These are phyloP conservation scores for Colletotrichum chlorophyti DNA, from an alignment of 2,329 filamentous ascomycete genomes.

Conservation along the genomic window DNA sequence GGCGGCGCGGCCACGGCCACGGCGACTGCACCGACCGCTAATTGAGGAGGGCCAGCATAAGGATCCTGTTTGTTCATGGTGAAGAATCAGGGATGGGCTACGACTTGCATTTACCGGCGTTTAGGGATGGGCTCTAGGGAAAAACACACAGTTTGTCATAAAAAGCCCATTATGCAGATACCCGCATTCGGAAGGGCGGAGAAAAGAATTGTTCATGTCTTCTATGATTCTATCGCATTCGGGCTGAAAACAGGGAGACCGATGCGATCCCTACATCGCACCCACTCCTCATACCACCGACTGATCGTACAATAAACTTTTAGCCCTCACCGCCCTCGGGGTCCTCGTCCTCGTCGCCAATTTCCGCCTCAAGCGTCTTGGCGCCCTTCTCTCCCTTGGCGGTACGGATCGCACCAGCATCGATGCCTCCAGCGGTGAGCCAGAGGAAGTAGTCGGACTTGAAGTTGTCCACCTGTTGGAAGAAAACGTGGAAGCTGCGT, in stretches of 20 bases:
- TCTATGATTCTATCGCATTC: background rate
- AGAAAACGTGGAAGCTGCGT: slow-evolving; percentile 75
- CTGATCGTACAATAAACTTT: background rate
- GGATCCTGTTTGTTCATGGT: background rate
- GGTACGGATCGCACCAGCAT: slow-evolving; percentile 59
- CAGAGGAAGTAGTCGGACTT: slow-evolving; percentile 76
- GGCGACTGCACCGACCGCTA: background rate
- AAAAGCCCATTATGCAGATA: slow-evolving; percentile 9
- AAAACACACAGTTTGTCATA: background rate
- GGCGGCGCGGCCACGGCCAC: background rate
- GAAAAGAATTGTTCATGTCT: slow-evolving; percentile 3
- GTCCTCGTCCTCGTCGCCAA: slow-evolving; percentile 54
- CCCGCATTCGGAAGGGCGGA: slow-evolving; percentile 9
- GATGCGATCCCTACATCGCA: background rate
- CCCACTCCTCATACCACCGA: background rate
- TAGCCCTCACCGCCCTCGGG: slow-evolving; percentile 54
- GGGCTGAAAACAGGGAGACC: no score
- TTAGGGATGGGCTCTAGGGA: background rate
- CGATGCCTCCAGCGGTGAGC: slow-evolving; percentile 72
- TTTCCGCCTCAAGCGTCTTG: slow-evolving; percentile 35
- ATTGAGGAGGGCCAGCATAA: background rate
- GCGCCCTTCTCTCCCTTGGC: slow-evolving; percentile 51
- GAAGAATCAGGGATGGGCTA: no score
- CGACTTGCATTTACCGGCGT: slow-evolving; percentile 11
- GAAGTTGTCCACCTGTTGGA: slow-evolving; percentile 81